phyloP scores from a whole-genome alignment of 2,329 filamentous ascomycete species.

The Paraphoma chrysanthemicola region DNA sequence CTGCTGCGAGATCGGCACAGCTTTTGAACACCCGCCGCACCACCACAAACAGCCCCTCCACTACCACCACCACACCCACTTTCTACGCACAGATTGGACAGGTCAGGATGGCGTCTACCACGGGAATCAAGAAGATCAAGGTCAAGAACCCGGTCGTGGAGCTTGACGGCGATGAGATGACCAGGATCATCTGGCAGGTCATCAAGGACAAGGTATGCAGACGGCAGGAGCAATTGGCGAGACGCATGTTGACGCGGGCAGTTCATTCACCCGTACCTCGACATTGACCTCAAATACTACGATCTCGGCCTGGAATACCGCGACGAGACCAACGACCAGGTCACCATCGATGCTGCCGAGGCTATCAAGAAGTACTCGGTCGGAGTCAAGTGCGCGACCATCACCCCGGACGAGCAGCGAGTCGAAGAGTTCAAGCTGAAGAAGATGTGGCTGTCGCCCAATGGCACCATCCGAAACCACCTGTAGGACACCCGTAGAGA shows the following conservation, averaged over 20 bases:
- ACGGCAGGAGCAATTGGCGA: background rate
- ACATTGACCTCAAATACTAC: constrained; percentile 98
- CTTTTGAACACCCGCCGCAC: constrained; percentile 23
- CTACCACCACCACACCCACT: constrained; percentile 6
- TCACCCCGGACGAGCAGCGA: constrained; percentile 95
- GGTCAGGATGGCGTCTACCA: constrained; percentile 46
- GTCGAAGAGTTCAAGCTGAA: constrained; percentile 99
- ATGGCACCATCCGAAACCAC: constrained; percentile 80
- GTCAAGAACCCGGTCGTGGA: constrained; percentile 99
- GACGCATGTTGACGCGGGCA: background rate
- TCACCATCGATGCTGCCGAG: constrained; percentile 92
- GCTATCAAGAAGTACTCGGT: constrained; percentile 99
- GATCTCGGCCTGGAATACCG: constrained; percentile 92
- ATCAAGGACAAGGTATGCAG: constrained; percentile 82
- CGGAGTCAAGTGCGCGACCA: constrained; percentile 98
- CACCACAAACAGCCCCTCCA: constrained; percentile 13
- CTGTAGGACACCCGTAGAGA: constrained; percentile 52
- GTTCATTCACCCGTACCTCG: constrained; percentile 95
- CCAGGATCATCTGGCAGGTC: constrained; percentile 96
- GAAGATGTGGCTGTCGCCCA: constrained; percentile 99
- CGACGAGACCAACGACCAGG: constrained; percentile 94
- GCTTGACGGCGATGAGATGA: constrained; percentile 95
- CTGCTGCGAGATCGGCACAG: constrained; percentile 31
- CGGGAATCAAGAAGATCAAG: constrained; percentile 98
- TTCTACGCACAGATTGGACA: constrained; percentile 20